phyloP scores from a whole-genome alignment of 805 yeast genomes.

The Sugiyamaella americana region DNA sequence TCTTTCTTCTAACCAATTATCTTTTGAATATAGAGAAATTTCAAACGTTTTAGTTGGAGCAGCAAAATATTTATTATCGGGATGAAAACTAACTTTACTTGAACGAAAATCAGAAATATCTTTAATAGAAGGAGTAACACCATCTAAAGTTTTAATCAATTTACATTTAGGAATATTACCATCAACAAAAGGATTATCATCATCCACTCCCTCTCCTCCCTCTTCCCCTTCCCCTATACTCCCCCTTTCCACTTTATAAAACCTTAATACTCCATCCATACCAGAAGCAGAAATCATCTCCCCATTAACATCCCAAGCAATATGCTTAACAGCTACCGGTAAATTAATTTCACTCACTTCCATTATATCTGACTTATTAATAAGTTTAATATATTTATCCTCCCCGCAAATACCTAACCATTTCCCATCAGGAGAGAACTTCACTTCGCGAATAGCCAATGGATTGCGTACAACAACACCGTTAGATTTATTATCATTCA shows the following conservation, averaged over 20 bases:
- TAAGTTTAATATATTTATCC: constrained; percentile 28
- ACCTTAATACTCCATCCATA: constrained; percentile 31
- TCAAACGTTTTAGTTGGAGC: constrained; percentile 47
- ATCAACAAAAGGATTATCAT: background rate
- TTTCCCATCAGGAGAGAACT: constrained; percentile 32
- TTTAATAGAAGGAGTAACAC: constrained; percentile 27
- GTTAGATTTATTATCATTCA: constrained; percentile 23
- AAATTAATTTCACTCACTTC: constrained; percentile 38
- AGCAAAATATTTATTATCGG: constrained; percentile 62
- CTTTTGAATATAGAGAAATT: constrained; percentile 25
- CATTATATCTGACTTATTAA: constrained; percentile 31
- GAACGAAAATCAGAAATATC: constrained; percentile 39
- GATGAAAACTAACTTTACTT: constrained; percentile 62
- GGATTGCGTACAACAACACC: constrained; percentile 26
- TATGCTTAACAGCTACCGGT: constrained; percentile 41
- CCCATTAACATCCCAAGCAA: constrained; percentile 36
- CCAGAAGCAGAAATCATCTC: constrained; percentile 27
- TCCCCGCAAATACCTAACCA: constrained; percentile 34
- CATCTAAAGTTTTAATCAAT: constrained; percentile 23
- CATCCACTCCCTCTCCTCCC: background rate
- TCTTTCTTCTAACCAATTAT: constrained; percentile 23
- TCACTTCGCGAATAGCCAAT: constrained; percentile 31
- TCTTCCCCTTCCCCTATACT: background rate
- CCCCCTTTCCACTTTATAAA: constrained; percentile 26
- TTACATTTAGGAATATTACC: constrained; percentile 7